Conservation (phyloP, 768 basidiomycete species). For the Melanogaster broomeanus region DNA sequence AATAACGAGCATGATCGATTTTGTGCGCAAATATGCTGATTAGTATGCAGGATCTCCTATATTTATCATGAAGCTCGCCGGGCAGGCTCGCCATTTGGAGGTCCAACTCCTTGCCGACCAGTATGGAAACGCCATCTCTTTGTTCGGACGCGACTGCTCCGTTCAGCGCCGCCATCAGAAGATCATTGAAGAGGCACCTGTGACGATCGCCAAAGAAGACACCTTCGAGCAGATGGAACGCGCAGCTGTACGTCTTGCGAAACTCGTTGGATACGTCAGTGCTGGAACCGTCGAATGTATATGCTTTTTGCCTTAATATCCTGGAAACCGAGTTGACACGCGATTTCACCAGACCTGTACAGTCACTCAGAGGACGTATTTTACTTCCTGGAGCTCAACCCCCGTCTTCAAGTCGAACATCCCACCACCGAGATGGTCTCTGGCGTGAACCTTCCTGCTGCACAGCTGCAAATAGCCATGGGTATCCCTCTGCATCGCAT, state of each 20-base stretch:
- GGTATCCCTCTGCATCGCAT: slow-evolving; percentile 95
- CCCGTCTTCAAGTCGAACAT: slow-evolving; percentile 99
- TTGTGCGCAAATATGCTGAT: slow-evolving; percentile 7
- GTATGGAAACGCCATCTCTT: slow-evolving; percentile 97
- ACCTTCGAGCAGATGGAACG: slow-evolving; percentile 98
- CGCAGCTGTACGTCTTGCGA: slow-evolving; percentile 98
- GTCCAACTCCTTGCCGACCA: slow-evolving; percentile 98
- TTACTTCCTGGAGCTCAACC: slow-evolving; percentile 98
- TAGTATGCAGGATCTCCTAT: slow-evolving; percentile 82
- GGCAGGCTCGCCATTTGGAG: slow-evolving; percentile 95
- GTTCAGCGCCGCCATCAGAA: slow-evolving; percentile 99
- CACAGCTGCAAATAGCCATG: slow-evolving; percentile 98
- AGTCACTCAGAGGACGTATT: slow-evolving; percentile 92
- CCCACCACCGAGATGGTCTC: slow-evolving; percentile 99
- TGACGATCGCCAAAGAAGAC: slow-evolving; percentile 91
- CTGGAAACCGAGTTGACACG: slow-evolving; percentile 1
- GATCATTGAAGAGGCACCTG: slow-evolving; percentile 99
- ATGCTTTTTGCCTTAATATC: slow-evolving; percentile 18
- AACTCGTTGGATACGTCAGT: slow-evolving; percentile 97
- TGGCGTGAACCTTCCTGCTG: slow-evolving; percentile 96
- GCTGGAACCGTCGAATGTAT: slow-evolving; percentile 98
- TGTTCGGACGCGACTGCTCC: slow-evolving; percentile 99
- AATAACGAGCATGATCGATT: slow-evolving; percentile 17
- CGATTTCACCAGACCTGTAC: slow-evolving; percentile 72
- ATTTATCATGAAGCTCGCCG: slow-evolving; percentile 99